Evolutionary conservation across 1,284 basidiomycete genomes (phyloP), one percentile per base, ranked within the genome.

Genomic region (Apiotrichum porosum): DNA sequence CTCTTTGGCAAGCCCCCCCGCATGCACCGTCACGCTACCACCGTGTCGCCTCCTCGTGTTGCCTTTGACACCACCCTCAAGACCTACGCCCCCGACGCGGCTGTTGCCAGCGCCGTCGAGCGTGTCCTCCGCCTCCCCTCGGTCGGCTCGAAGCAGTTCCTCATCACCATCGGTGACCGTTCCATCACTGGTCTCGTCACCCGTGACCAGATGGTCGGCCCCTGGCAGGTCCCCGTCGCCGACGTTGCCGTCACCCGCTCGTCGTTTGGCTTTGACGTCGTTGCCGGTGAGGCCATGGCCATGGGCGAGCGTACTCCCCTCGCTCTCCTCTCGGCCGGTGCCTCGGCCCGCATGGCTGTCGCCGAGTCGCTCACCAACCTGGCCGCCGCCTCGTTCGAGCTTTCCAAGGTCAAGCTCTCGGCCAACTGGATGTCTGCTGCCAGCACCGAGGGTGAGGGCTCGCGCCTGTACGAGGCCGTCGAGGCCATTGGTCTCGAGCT

Each of bases 381-480:
- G 46, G 83, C 81, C 0, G 93, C 95, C 10, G 83, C 93, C 3
- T 81, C 81, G 42, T 76, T 94, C 45, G 79, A 81, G 34, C 76
- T 97, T 14, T 77, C 79, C 5, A 78, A 80, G 47, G 83, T 97
- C 66, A 98, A 99, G 76, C 80, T 99, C 17, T 92, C 88, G 58
- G 94, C 94, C 45, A 99, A 99, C 74, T 99, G 95, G 95, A 99
- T 99, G 95, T 92, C 88, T 54, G 90, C 93, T 1, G 90, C 94
- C 2, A 84, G 83, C 14, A 86, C 92, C 69, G 81, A 82, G 42
- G 91, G 93, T 23, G 94, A 99, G 68, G 94, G 94, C 23, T 84
- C 85, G 1, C 83, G 81, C 18, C 78, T 99, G 44, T 98, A 95
- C 74, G 88, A 88, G 54, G 94, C 93, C 17, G 95, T 97, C 6